These are phyloP conservation scores for Asterophora parasitica DNA, from an alignment of 768 basidiomycete genomes.

Conservation along the genomic window DNA sequence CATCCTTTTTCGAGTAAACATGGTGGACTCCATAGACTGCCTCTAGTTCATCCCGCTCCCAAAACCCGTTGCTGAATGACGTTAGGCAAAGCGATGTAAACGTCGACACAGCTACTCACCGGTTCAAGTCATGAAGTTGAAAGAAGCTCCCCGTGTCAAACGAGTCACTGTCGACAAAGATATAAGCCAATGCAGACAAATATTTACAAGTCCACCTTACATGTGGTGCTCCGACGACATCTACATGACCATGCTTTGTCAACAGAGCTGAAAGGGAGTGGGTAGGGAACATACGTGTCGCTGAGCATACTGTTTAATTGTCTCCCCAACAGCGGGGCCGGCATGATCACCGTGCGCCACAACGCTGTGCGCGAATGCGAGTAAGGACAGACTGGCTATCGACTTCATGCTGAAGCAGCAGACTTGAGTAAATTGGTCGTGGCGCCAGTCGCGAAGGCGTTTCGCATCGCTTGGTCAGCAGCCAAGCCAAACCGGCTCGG, in stretches of 20 bases:
- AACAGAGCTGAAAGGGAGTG: conserved; percentile 12
- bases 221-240: conserved; percentile 91
- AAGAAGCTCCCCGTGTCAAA: conserved; percentile 90
- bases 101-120: conserved; percentile 35
- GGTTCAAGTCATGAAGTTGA: conserved; percentile 89
- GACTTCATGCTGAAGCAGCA: conserved; percentile 39
- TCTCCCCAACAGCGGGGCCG: conserved; percentile 50
- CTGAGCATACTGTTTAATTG: conserved; percentile 79
- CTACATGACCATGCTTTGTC: conserved; percentile 32
- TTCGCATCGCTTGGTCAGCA: conserved; percentile 11
- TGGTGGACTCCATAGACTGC: conserved; percentile 97
- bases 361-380: conserved; percentile 28
- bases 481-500: neutral
- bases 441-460: neutral
- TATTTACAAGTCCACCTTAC: conserved; percentile 32
- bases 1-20: conserved; percentile 77
- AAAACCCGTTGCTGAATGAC: conserved; percentile 63
- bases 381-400: conserved; percentile 37
- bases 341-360: conserved; percentile 60
- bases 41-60: conserved; percentile 87
- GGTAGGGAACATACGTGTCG: conserved; percentile 69
- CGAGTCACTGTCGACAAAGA: conserved; percentile 51
- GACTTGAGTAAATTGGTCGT: neutral
- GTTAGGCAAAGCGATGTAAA: neutral
- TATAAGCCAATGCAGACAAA: conserved; percentile 2